Percentiles rank a stretch among this genome's conserved stretches.
These are phyloP conservation scores for Acacia acuminata DNA, from an alignment of 306 rosid species.

Conservation along the genomic window DNA sequence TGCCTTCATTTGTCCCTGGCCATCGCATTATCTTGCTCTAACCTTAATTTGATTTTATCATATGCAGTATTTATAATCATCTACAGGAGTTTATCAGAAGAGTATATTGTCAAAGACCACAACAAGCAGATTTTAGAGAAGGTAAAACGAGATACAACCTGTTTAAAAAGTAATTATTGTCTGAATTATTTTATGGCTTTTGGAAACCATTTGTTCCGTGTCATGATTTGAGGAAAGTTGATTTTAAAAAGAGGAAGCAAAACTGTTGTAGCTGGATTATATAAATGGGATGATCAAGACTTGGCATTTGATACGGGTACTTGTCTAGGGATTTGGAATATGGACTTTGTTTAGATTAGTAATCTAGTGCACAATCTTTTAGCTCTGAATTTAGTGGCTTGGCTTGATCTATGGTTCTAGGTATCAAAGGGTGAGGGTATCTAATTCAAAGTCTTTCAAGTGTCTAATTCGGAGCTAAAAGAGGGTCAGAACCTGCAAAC, in stretches of 20 bases:
- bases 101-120: slow-evolving; percentile 46
- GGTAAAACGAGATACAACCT: slow-evolving; percentile 30
- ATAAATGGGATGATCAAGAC: background rate
- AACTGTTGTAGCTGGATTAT: background rate
- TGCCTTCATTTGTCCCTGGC: background rate
- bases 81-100: slow-evolving; percentile 60
- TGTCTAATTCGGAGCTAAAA: background rate
- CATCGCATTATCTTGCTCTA: slow-evolving; percentile 23
- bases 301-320: background rate
- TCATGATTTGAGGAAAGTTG: slow-evolving; percentile 27
- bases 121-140: slow-evolving; percentile 34
- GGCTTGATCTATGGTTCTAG: background rate
- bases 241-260: background rate
- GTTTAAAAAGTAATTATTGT: slow-evolving; percentile 45
- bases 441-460: background rate
- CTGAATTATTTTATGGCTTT: background rate
- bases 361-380: background rate
- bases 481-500: background rate
- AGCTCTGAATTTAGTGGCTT: background rate
- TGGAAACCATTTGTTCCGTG: slow-evolving; percentile 1
- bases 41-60: slow-evolving; percentile 31
- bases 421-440: background rate
- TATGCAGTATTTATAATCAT: slow-evolving; percentile 89
- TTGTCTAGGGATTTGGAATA: background rate
- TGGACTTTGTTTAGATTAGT: background rate